Evolutionary conservation across 495 filamentous ascomycete species (phyloP), one percentile per base, ranked within the genome.

Genomic region (Aspergillus biplanus): DNA sequence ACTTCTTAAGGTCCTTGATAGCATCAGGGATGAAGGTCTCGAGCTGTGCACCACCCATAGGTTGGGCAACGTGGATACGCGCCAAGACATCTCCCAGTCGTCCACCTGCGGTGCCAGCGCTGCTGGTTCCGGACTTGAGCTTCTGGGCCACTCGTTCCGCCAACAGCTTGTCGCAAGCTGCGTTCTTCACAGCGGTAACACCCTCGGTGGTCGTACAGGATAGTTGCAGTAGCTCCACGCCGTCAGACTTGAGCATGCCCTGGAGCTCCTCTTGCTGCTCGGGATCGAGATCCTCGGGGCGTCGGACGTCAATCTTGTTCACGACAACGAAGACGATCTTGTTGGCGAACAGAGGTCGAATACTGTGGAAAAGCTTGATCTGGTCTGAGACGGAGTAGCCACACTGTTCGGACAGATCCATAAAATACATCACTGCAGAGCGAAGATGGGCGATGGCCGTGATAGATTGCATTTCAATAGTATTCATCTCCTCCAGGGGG

Each of bases 401-500:
- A 65, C 95, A 99, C 81, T 97, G 93, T 79, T 98, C 96, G 16
- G 91, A 95, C 61, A 98, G 84, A 79, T 98, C 95, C 87, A 99
- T 97, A 78, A 99, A 99, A 78, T 97, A 99, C 58, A 97, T 81
- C 61, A 98, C 93, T 31, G 93, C 93, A 33, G 92, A 93, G 54
- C 95, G 87, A 61, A 99, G 80, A 83, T 99, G 95, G 48, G 95
- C 95, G 77, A 99, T 96, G 9, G 95, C 95, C 12, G 94, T 97
- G 64, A 99, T 97, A 15, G 89, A 93, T 75, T 92, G 95, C 93
- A 98, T 97, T 77, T 99, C 96, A 73, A 99, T 99, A 9, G 95
- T 97, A 79, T 98, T 99, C 95, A 99, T 99, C 80, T 99, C 95
- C 78, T 98, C 96, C 9, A 99, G 84, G 13, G 95, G 96, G 74